A percentile compares a stretch with the other conserved stretches of the same genome.
phyloP scores from a whole-genome alignment of 1,284 basidiomycete genomes.

The Volvariella surrecta region DNA sequence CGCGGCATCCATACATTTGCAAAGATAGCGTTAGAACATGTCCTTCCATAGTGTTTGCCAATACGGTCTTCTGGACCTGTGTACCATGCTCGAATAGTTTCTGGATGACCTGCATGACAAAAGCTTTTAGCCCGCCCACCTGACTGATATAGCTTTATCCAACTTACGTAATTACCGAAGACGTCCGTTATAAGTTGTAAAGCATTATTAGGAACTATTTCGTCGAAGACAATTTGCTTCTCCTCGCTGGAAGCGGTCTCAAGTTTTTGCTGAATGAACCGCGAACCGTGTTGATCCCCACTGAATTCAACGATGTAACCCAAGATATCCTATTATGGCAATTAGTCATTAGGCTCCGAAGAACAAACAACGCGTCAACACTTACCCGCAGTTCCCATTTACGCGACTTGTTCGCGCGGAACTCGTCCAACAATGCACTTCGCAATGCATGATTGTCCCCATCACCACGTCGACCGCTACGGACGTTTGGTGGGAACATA shows the following conservation, averaged over 20 bases:
- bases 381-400: constrained; percentile 77
- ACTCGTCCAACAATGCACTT: constrained; percentile 77
- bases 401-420: constrained; percentile 70
- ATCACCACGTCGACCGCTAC: constrained; percentile 31
- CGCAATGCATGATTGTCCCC: constrained; percentile 34
- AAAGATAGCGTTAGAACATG: constrained; percentile 75
- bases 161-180: constrained; percentile 89
- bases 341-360: constrained; percentile 10
- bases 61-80: constrained; percentile 60
- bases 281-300: constrained; percentile 88
- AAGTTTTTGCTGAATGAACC: constrained; percentile 84
- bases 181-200: constrained; percentile 87
- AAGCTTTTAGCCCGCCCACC: too few relatives aligned
- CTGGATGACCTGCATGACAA: constrained; percentile 85
- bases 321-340: constrained; percentile 61
- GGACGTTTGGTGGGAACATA: constrained; percentile 31
- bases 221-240: constrained; percentile 80
- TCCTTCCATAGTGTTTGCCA: constrained; percentile 75
- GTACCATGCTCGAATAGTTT: constrained; percentile 92
- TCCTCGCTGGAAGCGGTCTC: constrained; percentile 73
- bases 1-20: constrained; percentile 96
- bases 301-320: constrained; percentile 91
- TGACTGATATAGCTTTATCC: background rate
- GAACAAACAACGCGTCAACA: constrained; percentile 4
- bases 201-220: constrained; percentile 76